These are phyloP conservation scores for Beta vulgaris DNA, from an alignment of 148 eudicot genomes.

Conservation along the genomic window DNA sequence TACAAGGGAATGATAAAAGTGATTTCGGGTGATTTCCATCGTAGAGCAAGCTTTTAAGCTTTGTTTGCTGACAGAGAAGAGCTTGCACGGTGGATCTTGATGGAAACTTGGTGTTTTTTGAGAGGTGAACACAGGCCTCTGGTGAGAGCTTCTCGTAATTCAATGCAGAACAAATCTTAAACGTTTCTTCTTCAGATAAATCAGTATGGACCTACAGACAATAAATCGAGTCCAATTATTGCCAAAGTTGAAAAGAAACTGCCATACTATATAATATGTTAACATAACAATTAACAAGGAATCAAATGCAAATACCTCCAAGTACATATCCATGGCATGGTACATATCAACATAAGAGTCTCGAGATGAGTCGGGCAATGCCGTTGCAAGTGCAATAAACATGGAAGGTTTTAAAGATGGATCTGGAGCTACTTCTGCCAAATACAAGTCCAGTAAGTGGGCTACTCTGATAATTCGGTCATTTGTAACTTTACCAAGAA, in stretches of 20 bases:
- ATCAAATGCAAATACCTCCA: constrained; percentile 51
- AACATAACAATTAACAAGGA: not conserved
- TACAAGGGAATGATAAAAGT: constrained; percentile 35
- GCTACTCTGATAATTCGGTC: constrained; percentile 50
- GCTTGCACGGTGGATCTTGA: constrained; percentile 52
- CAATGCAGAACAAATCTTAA: constrained; percentile 47
- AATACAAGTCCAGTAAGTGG: constrained; percentile 52
- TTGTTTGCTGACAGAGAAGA: constrained; percentile 48
- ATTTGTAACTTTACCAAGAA: constrained; percentile 28
- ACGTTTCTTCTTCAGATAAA: constrained; percentile 62
- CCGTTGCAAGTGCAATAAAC: constrained; percentile 50
- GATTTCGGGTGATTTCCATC: constrained; percentile 31
- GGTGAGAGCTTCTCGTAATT: constrained; percentile 71
- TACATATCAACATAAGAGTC: constrained; percentile 64
- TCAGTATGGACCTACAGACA: constrained; percentile 59
- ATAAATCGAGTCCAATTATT: not conserved
- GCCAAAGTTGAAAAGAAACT: not conserved
- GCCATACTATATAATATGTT: not conserved
- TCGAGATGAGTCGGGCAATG: constrained; percentile 68
- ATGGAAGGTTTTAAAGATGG: constrained; percentile 59
- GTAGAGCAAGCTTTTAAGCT: constrained; percentile 52
- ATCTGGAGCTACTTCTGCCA: constrained; percentile 87
- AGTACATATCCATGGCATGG: constrained; percentile 64
- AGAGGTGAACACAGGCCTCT: constrained; percentile 47
- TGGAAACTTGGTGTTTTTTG: constrained; percentile 56